Base-by-base conservation (phyloP, 345 rosid species). In the Aethionema arabicum region DNA sequence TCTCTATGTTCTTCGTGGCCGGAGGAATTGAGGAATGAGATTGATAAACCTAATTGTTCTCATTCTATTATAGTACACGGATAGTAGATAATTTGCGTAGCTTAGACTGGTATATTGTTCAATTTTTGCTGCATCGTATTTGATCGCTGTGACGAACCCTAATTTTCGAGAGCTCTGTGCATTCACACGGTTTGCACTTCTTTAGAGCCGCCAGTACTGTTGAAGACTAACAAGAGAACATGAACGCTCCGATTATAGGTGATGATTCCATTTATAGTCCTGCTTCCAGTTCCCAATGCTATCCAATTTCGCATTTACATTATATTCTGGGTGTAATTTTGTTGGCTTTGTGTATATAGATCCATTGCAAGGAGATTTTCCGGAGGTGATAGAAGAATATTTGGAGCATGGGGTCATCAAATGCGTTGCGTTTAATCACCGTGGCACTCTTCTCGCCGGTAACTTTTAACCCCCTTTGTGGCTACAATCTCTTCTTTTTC, bases 311-410 rank as follows among this genome's bases (percentile, higher is more conserved):
- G 47, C 51, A 36, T 7, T 8, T 27, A 10, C 11, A 11, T 8
- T 32, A 30, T 46, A 46, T 63, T 30, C 38, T 40, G 3, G 32
- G 47, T n/a, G 32, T 59, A 10, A 11, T 11, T 33, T 32, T 21
- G 27, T 2, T 21, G 27, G 27, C n/a, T 21, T 21, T 40, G 21
- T 43, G 2, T 14, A 7, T 50, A 55, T 60, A 81, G 97, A 90
- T 83, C 97, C 99, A 30, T 40, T 95, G 76, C 99, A 95, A 83
- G 99, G 99, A 68, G 99, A 90, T 77, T 95, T 95, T 57, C 97
- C 97, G 8, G 97, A 90, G 70, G 97, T 90, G 50, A 90, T 95
- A 60, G 97, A 95, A 81, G 99, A 95, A 79, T 95, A 80, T 71
- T 65, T 95, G 79, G 95, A 95, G 45, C 92, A 95, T 76, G 99